Conservation (phyloP, 106 monocot genomes). For the Dendrobium nobile region DNA sequence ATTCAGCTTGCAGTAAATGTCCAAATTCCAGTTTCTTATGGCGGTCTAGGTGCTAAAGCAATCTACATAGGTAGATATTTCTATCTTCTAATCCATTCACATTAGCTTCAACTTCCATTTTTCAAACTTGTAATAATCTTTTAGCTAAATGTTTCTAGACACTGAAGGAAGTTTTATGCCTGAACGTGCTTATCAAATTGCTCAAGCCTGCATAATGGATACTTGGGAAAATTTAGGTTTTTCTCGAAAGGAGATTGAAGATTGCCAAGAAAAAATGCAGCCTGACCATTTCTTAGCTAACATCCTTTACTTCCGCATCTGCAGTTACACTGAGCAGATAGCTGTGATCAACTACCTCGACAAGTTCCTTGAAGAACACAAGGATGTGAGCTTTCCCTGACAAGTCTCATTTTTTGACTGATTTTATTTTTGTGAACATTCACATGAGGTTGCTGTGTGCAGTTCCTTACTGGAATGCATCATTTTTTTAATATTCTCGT, state of each 20-base stretch:
- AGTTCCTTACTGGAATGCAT: background rate
- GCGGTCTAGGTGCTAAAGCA: constrained; percentile 86
- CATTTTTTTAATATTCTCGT: background rate
- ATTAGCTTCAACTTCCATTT: background rate
- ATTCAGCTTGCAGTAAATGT: constrained; percentile 96
- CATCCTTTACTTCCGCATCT: constrained; percentile 92
- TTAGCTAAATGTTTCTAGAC: constrained; percentile 34
- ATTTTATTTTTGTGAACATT: background rate
- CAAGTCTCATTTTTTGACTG: background rate
- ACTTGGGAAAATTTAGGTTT: constrained; percentile 26
- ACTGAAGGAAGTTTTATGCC: constrained; percentile 99
- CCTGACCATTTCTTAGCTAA: constrained; percentile 62
- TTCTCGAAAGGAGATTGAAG: constrained; percentile 23
- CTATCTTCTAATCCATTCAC: background rate
- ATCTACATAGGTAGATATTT: constrained; percentile 80
- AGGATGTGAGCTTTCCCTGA: constrained; percentile 45
- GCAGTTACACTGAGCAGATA: constrained; percentile 97
- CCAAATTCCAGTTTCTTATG: constrained; percentile 74
- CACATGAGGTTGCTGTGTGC: background rate
- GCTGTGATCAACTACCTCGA: constrained; percentile 82
- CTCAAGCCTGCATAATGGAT: constrained; percentile 75
- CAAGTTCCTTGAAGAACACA: constrained; percentile 64
- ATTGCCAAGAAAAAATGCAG: constrained; percentile 32
- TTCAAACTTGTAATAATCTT: constrained; percentile 8
- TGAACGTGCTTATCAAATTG: constrained; percentile 94